These are phyloP conservation scores for Epichloe elymi DNA, from an alignment of 2,329 filamentous ascomycete genomes.

Conservation along the genomic window DNA sequence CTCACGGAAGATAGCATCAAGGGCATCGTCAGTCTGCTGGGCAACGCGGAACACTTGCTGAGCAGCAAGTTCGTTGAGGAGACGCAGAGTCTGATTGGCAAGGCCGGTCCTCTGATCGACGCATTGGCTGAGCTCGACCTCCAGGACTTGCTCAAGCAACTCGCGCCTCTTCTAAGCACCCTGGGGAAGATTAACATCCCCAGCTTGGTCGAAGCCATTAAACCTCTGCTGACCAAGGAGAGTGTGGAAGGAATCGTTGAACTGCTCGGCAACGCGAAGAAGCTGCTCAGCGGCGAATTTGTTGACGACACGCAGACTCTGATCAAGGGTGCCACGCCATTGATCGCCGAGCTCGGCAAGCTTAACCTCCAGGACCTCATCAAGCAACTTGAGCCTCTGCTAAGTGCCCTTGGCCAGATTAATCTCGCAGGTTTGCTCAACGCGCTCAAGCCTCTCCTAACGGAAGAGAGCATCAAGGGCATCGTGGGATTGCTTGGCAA, in stretches of 20 bases:
- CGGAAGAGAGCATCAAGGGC: conserved; percentile 15
- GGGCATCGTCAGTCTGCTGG: conserved; percentile 20
- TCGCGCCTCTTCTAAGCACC: conserved; percentile 11
- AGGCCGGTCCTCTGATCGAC: conserved; percentile 19
- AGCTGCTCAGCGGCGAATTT: conserved; percentile 15
- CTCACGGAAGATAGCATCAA: conserved; percentile 19
- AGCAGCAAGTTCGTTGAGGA: conserved; percentile 20
- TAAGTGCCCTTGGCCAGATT: conserved; percentile 18
- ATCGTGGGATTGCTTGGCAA: conserved; percentile 19
- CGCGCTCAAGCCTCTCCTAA: conserved; percentile 15
- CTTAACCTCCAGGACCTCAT: conserved; percentile 15
- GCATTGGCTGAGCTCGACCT: conserved; percentile 5
- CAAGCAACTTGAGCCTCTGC: conserved; percentile 16
- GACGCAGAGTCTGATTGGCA: conserved; percentile 18
- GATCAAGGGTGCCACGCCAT: conserved; percentile 18
- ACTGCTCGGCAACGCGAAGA: conserved; percentile 20
- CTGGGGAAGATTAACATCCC: conserved; percentile 19
- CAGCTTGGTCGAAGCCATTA: conserved; percentile 14
- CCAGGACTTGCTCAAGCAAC: conserved; percentile 10
- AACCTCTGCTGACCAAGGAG: conserved; percentile 19
- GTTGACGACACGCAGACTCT: conserved; percentile 16
- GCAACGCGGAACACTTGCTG: conserved; percentile 19
- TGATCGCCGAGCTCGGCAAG: conserved; percentile 12
- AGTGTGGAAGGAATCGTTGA: conserved; percentile 20
- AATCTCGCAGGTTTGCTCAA: conserved; percentile 18